Conservation (phyloP, 352 stramenopile species). For the Saprolegnia diclina region DNA sequence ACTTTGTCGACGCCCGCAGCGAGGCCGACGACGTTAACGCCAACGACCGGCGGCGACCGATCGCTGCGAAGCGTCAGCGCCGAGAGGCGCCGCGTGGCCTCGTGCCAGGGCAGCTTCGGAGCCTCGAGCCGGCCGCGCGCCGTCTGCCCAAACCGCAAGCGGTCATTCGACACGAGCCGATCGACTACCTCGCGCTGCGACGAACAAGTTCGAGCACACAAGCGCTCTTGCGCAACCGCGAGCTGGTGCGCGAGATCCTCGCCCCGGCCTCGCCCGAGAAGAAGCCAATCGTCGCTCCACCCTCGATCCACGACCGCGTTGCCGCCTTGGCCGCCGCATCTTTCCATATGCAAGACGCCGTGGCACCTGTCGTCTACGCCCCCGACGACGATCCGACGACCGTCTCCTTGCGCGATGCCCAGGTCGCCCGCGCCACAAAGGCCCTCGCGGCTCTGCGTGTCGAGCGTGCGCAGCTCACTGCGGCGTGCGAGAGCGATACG, state of each 20-base stretch:
- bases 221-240: constrained; percentile 44
- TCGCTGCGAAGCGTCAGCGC: background rate
- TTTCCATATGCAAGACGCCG: background rate
- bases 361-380: background rate
- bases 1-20: background rate
- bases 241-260: constrained; percentile 46
- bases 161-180: constrained; percentile 19
- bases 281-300: background rate
- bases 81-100: background rate
- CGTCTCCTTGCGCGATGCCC: constrained; percentile 29
- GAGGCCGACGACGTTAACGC: background rate
- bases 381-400: constrained; percentile 21
- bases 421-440: background rate
- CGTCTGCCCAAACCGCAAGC: background rate
- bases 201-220: constrained; percentile 51
- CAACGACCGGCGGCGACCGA: too few relatives aligned
- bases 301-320: constrained; percentile 13
- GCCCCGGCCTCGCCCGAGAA: constrained; percentile 28
- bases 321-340: constrained; percentile 1
- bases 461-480: constrained; percentile 32
- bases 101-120: background rate
- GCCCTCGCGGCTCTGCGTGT: constrained; percentile 33
- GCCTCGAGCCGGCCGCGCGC: background rate
- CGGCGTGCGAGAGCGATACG: constrained; percentile 32
- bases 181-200: constrained; percentile 62